Conservation (phyloP, 345 rosid genomes). For the Linum trigynum region DNA sequence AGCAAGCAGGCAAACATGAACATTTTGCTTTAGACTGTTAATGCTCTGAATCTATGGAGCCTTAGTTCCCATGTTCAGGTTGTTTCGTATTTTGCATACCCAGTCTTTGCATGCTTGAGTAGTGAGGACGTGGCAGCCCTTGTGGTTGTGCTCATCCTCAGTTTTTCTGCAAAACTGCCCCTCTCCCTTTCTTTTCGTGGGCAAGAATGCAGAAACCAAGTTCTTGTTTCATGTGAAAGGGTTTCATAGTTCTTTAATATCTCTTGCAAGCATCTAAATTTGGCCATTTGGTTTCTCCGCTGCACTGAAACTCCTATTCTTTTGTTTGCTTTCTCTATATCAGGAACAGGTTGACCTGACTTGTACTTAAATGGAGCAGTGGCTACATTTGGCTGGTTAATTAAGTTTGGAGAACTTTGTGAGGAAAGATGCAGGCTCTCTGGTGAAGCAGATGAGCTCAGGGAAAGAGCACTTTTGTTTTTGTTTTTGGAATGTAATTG, state of each 20-base stretch:
- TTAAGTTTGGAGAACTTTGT: no score
- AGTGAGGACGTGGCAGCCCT: conserved; percentile 64
- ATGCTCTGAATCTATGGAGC: conserved; percentile 29
- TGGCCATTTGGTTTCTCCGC: conserved; percentile 71
- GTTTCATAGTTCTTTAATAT: conserved; percentile 38
- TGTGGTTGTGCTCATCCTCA: conserved; percentile 45
- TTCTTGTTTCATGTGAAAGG: conserved; percentile 46
- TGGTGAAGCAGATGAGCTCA: conserved; percentile 59
- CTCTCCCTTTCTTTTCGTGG: conserved; percentile 43
- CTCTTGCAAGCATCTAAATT: conserved; percentile 46
- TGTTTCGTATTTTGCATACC: conserved; percentile 45
- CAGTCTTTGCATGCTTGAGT: conserved; percentile 79
- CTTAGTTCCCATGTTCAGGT: conserved; percentile 24
- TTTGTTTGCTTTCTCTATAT: conserved; percentile 33
- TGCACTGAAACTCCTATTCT: conserved; percentile 28
- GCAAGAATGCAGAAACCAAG: conserved; percentile 49
- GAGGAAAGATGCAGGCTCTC: conserved; percentile 55
- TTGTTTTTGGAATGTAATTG: background rate
- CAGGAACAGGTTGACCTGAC: conserved; percentile 27
- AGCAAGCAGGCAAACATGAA: conserved; percentile 62
- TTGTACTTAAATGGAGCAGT: no score
- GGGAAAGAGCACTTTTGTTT: conserved; percentile 48
- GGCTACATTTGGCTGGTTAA: no score
- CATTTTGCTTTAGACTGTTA: conserved; percentile 62
- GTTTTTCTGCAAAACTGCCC: conserved; percentile 22